Evolutionary conservation across 768 basidiomycete species (phyloP).

Genomic region (Boletus sp.): DNA sequence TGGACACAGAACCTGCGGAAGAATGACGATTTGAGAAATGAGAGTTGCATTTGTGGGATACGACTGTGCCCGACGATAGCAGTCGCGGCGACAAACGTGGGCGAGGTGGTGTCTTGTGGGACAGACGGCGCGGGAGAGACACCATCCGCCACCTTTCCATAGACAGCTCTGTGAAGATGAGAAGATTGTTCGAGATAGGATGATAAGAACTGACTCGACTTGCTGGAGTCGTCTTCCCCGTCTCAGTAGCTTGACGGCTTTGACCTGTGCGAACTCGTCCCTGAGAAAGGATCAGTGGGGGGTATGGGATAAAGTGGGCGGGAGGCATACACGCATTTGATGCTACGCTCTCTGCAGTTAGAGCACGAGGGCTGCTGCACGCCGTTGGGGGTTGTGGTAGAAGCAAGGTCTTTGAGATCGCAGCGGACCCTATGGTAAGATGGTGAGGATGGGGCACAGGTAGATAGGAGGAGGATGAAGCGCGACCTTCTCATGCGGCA

Average conservation of each 20-base stretch:
- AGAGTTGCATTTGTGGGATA: slow-evolving; percentile 69
- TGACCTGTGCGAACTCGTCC: slow-evolving; percentile 89
- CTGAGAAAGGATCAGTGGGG: slow-evolving; percentile 37
- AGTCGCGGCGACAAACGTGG: slow-evolving; percentile 6
- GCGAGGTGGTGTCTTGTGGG: slow-evolving; percentile 23
- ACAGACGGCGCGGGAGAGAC: slow-evolving; percentile 24
- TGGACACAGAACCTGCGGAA: slow-evolving; percentile 84
- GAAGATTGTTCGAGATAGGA: slow-evolving; percentile 1
- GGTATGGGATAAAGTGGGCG: background rate
- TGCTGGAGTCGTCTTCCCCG: slow-evolving; percentile 78
- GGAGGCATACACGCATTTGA: slow-evolving; percentile 88
- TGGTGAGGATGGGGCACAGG: background rate
- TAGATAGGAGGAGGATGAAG: background rate
- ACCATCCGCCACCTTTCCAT: slow-evolving; percentile 60
- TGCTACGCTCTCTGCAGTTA: slow-evolving; percentile 84
- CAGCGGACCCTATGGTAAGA: slow-evolving; percentile 69
- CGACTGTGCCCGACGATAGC: slow-evolving; percentile 28
- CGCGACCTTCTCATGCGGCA: slow-evolving; percentile 82
- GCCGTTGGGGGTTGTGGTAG: slow-evolving; percentile 44
- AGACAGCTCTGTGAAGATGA: slow-evolving; percentile 56
- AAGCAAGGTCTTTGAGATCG: slow-evolving; percentile 81
- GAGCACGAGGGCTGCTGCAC: slow-evolving; percentile 59
- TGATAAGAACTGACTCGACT: slow-evolving; percentile 63
- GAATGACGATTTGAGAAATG: slow-evolving; percentile 84
- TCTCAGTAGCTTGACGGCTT: slow-evolving; percentile 81